Base-by-base conservation (phyloP, 2,329 filamentous ascomycete genomes). In the Pyrenophora tritici-repentis region DNA sequence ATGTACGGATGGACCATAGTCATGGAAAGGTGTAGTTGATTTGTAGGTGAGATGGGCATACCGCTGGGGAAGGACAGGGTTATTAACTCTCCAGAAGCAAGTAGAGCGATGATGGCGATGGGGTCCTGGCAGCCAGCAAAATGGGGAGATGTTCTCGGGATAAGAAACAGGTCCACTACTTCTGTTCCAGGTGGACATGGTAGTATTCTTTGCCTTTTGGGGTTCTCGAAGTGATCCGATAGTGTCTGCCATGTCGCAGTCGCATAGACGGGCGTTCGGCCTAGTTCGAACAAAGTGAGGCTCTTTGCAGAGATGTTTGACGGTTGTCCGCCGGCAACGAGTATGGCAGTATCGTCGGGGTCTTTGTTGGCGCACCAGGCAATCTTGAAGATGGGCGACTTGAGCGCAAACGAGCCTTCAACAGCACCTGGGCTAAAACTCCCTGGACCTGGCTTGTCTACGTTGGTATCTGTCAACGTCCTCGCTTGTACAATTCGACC, bases 291-390 rank as follows among this genome's bases (percentile, higher is more conserved):
- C 59, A 97, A 93, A 0, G 89, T 96, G 55, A 99, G 74, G 4
- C 90, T 90, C 72, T 89, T 91, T 4, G 85, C 82, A 4, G 84
- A 79, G 33, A 85, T 81, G 14, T 87, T 86, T 0, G 83, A 81
- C 1, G 83, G 79, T 55, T 88, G 83, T 4, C 94, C 94, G 24
- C 94, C 94, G 2, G 91, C 89, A 47, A 99, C 82, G 33, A 99
- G 76, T 18, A 99, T 79, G 1, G 87, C 93, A 14, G 91, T 97
- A 66, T 99, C 93, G 65, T 99, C 94, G 0, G 91, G 88, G 66
- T 97, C 96, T 53, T 87, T 82, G 71, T 97, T 97, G 50, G 90
- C 93, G 75, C 94, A 99, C 94, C 94, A 99, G 1, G 86, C 83
- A 48, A 97, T 85, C 56, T 86, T 86, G 54, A 85, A 84, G 53